Evolutionary conservation across 768 basidiomycete genomes (phyloP), one percentile per base, ranked within the genome.

Genomic region (Zangia roseola): DNA sequence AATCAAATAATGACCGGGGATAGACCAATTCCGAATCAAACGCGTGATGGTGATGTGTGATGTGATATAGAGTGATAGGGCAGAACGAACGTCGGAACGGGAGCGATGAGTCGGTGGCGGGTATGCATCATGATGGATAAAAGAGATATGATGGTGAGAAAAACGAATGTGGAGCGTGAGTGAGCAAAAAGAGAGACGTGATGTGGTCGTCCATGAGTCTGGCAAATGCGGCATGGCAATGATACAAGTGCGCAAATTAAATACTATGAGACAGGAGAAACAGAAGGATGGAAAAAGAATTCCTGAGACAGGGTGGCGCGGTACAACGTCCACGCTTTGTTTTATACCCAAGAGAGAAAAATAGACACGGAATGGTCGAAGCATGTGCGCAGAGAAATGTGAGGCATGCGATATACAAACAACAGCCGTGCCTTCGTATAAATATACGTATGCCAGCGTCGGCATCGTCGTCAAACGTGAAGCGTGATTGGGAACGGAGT

Each of bases 221-320:
- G 36, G 26, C 17, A 42, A 26, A 13, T 31, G 21, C 16, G 36
- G 56, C 40, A 50, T 34, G 48, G 36, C 47, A 33, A 51, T 62
- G 60, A 45, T 63, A 64, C 62, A 59, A 37, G 34, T 63, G 57
- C 49, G 57, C 28, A 47, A 56, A 63, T 55, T 64, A 64, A 59
- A 63, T 59, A 63, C 19, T 61, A 63, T 60, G 52, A 49, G 35
- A 63, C 58, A 61, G 6, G 16, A 19, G 24, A 39, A 39, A 54
- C 5, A 9, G 9, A 50, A 45, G 35, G 14, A 8, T 12, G 26
- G 39, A 31, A 28, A 19, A 10, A 16, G 30, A 31, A 12, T 16
- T 8, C 5, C 14, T 20, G 46, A 37, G 44, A 54, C 25, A 24
- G n/a, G n/a, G 17, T 6, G 36, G 43, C 28, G 47, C 40, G 40